Conservation (phyloP, 2,329 filamentous ascomycete genomes). For the Xylariaceae sp. region DNA sequence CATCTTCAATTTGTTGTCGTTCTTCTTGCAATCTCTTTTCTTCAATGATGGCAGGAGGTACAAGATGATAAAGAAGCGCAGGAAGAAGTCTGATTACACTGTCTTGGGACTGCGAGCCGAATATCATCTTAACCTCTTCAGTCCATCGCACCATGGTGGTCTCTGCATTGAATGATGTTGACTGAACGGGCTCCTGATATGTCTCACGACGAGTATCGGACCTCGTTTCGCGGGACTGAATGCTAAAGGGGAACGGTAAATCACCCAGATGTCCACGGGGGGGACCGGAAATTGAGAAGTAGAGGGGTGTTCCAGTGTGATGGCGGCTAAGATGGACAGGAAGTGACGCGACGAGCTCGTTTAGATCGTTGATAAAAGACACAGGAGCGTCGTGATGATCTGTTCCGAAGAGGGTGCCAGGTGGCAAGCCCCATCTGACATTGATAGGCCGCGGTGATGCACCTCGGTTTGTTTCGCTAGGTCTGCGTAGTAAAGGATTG, state of each 20-base stretch:
- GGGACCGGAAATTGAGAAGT: slow-evolving; percentile 53
- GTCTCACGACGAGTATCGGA: slow-evolving; percentile 46
- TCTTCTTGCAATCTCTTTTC: slow-evolving; percentile 62
- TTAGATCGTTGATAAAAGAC: slow-evolving; percentile 51
- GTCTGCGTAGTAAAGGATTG: slow-evolving; percentile 78
- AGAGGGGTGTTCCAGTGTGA: slow-evolving; percentile 45
- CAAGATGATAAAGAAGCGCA: slow-evolving; percentile 65
- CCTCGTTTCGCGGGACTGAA: slow-evolving; percentile 38
- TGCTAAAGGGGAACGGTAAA: slow-evolving; percentile 33
- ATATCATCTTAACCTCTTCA: slow-evolving; percentile 84
- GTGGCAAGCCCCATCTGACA: slow-evolving; percentile 49
- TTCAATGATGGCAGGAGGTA: slow-evolving; percentile 77
- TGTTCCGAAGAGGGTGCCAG: slow-evolving; percentile 39
- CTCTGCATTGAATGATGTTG: slow-evolving; percentile 67
- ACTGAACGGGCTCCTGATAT: slow-evolving; percentile 61
- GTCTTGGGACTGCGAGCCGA: slow-evolving; percentile 63
- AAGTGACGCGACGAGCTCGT: slow-evolving; percentile 52
- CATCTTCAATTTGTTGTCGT: slow-evolving; percentile 49
- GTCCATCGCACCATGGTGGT: slow-evolving; percentile 75
- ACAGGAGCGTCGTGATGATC: slow-evolving; percentile 45
- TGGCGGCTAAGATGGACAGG: slow-evolving; percentile 42
- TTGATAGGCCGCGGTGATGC: slow-evolving; percentile 43
- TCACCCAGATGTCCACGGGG: slow-evolving; percentile 50
- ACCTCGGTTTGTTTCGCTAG: slow-evolving; percentile 40
- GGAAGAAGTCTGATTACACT: slow-evolving; percentile 63